Evolutionary conservation across 352 stramenopile genomes (phyloP), one percentile per base, ranked within the genome.

Genomic region (Globisporangium sylvaticum): DNA sequence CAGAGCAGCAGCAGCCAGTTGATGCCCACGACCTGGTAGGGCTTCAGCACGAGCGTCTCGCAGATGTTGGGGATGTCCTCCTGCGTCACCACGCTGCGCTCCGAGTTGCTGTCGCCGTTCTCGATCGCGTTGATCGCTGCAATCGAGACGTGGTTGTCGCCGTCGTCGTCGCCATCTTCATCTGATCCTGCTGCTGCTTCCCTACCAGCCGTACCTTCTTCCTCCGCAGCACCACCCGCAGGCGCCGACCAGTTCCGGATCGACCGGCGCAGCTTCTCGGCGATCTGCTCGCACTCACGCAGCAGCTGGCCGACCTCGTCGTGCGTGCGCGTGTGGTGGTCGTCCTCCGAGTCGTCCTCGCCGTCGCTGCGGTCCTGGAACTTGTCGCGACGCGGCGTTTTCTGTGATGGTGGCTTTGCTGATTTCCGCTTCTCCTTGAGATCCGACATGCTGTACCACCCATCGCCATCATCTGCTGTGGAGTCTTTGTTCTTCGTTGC

Each of bases 1-100:
- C 87, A 87, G 5, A 94, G 70, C 18, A 94, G 44, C 27, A 94
- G 62, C 44, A 96, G 58, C 88, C 88, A 96, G 46, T 96, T 96
- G 20, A 96, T 70, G 3, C 88, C 88, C 27, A 94, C 88, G 3
- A 91, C 74, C 70, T 96, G 88, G 65, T 96, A 96, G 20, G 88
- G 87, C 71, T 94, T 92, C n/a, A 96, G 64, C 34, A 86, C 80
- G 3, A 96, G 73, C 34, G 80, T 88, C 64, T 88, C 68, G 22
- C 76, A 87, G 29, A 95, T 81, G 4, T 84, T 63, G 0, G 82
- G 83, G 37, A 95, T 94, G 44, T 95, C 84, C 7, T 73, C 57
- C 58, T 93, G 81, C 1, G 82, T 87, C 15, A 95, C 70, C 4
- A 93, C 79, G 2, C 77, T 80, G 54, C 66, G 65, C 66, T 77